Evolutionary conservation across 495 filamentous ascomycete genomes (phyloP), one percentile per base, ranked within the genome.

Genomic region (Lophiostoma macrostomum): DNA sequence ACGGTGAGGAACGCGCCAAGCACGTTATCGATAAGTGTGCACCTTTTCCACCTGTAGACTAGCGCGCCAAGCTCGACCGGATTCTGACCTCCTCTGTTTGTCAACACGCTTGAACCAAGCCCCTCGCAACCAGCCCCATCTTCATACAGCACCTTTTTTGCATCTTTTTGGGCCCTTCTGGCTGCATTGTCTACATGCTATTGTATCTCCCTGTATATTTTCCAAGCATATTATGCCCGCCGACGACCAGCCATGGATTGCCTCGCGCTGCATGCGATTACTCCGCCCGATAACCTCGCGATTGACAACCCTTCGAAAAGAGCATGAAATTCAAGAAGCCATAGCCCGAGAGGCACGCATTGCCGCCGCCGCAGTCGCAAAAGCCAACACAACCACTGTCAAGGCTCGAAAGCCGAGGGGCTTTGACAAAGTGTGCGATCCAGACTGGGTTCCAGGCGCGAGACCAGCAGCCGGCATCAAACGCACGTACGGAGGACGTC

Each of bases 191-290:
- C n/a, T n/a, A n/a, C n/a, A n/a, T n/a, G n/a, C n/a, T n/a, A n/a
- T n/a, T n/a, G n/a, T n/a, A n/a, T n/a, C n/a, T n/a, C n/a, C n/a
- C 22, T 37, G 43, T 38, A 60, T 60, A 52, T 16, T 49, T 60
- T 48, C 29, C 10, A 12, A 28, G 22, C 30, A 57, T 53, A 49
- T 50, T 28, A 56, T 56, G 55, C 3, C 41, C 3, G 53, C 48
- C 16, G 53, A 58, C 36, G 41, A 59, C 16, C 28, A 52, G 6
- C 60, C 56, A 37, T 64, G 60, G 60, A 64, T 51, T 11, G 56
- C 60, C 16, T 20, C 56, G 27, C 60, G 60, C 23, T 64, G 60
- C 42, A 60, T 60, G 29, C 60, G 60, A 24, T 37, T 64, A 6
- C 56, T 64, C 20, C 60, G 60, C 5, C 56, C 56, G 19, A 45